phyloP scores from a whole-genome alignment of 176 grass and related monocot genomes.

The Aechmea fasciata region DNA sequence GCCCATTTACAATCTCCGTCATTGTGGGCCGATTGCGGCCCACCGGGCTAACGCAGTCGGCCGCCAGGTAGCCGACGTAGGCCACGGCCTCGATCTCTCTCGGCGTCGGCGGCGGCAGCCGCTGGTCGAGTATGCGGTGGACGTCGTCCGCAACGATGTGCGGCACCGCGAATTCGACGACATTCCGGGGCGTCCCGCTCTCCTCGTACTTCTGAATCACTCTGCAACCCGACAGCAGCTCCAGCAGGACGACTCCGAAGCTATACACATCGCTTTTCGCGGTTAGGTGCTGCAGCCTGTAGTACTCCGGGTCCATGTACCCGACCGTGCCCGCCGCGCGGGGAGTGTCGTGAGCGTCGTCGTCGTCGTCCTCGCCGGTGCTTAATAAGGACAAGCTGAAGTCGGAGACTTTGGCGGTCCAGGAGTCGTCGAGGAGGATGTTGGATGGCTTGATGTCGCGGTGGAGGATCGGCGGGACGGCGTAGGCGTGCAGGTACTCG shows the following conservation, averaged over 20 bases:
- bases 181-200: conserved; percentile 78
- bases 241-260: conserved; percentile 75
- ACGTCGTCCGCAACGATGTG: conserved; percentile 64
- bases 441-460: conserved; percentile 93
- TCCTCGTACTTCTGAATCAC: conserved; percentile 70
- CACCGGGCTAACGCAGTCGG: conserved; percentile 60
- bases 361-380: conserved; percentile 5
- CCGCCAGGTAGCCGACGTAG: conserved; percentile 72
- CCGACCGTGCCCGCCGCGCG: conserved; percentile 77
- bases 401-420: conserved; percentile 80
- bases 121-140: conserved; percentile 45
- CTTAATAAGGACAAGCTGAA: conserved; percentile 71
- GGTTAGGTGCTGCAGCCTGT: conserved; percentile 76
- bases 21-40: conserved; percentile 69
- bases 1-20: conserved; percentile 68
- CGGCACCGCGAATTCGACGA: conserved; percentile 75
- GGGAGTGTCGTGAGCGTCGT: conserved; percentile 15
- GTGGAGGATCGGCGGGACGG: conserved; percentile 86
- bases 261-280: conserved; percentile 95
- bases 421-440: conserved; percentile 74
- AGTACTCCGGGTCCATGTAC: conserved; percentile 98
- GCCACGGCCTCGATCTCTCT: conserved; percentile 56
- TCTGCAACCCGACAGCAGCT: conserved; percentile 63
- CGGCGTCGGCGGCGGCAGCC: conserved; percentile 36
- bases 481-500: conserved; percentile 96